Evolutionary conservation across 306 rosid genomes (phyloP), one percentile per base, ranked within the genome.

Genomic region (Luffa acutangula): DNA sequence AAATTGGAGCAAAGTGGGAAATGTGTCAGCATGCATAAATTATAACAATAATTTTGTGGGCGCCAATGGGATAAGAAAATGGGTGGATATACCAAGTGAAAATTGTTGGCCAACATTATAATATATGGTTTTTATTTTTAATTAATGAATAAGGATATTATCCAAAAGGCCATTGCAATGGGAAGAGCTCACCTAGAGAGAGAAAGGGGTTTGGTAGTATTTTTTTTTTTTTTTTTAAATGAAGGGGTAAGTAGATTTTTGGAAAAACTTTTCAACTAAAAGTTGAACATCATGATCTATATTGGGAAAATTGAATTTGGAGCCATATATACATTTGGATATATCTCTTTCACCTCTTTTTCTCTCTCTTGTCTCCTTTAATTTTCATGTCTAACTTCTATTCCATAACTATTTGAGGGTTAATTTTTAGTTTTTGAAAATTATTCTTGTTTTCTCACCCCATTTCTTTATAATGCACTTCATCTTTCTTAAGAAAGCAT

Each of bases 1-100:
- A 39, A 66, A 9, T 17, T 39, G 13, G 6, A 6, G 31, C 6
- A 18, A 17, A 66, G 73, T 66, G 73, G 3, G 3, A 7, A 39
- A 39, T 17, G 73, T 66, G 76, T 70, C 76, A 70, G 76, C 52
- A 43, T 20, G 76, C 76, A 70, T 43, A 70, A 42, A n/a, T 20
- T n/a, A 9, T 5, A 33, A 2, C 4, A 9, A 69, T 42, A 1
- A 69, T n/a, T 69, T 34, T 37, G 74, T 66, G 48, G 74, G 51
- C 51, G 49, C 51, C 3, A 66, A 66, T 41, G 74, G 51, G 74
- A 66, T 37, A 17, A 66, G 49, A 17, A 67, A 70, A 70, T 10
- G 70, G 52, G 52, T 39, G 53, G 75, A 69, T 42, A 43, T 69
- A n/a, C 15, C 71, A 42, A 41, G 75, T 42, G 76, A 70, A 70